phyloP scores from a whole-genome alignment of 495 filamentous ascomycete genomes.

The Trichoderma asperelloides region DNA sequence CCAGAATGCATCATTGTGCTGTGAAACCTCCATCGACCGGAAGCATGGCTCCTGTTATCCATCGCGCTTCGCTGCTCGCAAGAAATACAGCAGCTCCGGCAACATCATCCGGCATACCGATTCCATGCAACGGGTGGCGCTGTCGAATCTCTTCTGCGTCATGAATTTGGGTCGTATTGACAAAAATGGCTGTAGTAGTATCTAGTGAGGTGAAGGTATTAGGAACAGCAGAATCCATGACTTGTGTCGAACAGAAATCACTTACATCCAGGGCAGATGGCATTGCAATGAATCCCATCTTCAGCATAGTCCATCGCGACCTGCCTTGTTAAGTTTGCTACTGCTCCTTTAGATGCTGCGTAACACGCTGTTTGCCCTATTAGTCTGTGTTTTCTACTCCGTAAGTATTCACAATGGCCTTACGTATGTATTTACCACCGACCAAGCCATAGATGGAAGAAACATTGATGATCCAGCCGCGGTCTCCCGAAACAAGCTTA shows the following conservation, averaged over 20 bases:
- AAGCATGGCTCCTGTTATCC: constrained; percentile 38
- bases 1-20: constrained; percentile 16
- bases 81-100: constrained; percentile 42
- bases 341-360: constrained; percentile 44
- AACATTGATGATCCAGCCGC: constrained; percentile 51
- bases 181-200: constrained; percentile 17
- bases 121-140: constrained; percentile 28
- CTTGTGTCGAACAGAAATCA: background rate
- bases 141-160: background rate
- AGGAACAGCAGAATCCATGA: too few species aligned
- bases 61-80: constrained; percentile 39
- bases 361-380: constrained; percentile 27
- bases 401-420: constrained; percentile 7
- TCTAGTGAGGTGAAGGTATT: background rate
- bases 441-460: constrained; percentile 39
- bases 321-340: constrained; percentile 39
- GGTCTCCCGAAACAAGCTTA: constrained; percentile 30
- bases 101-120: constrained; percentile 38
- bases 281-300: constrained; percentile 46
- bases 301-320: constrained; percentile 44
- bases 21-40: constrained; percentile 45
- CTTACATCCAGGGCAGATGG: constrained; percentile 47
- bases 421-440: constrained; percentile 13
- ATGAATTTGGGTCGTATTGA: constrained; percentile 1
- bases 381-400: background rate